Evolutionary conservation across 768 basidiomycete species (phyloP), one percentile per base, ranked within the genome.

Genomic region (Tephrocybe sp.): DNA sequence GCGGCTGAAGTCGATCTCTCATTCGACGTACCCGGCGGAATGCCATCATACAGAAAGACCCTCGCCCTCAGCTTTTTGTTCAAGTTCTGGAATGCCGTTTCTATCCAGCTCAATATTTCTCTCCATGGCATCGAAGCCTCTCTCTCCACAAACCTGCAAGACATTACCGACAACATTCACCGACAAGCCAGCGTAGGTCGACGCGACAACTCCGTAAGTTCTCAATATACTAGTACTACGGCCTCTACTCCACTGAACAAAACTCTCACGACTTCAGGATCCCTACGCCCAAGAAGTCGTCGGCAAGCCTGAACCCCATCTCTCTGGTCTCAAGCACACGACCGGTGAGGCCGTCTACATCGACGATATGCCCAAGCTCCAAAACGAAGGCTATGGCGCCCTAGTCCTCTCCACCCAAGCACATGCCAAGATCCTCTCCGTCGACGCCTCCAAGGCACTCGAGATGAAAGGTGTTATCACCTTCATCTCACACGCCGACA

Each of bases 281-380:
- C 55, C 55, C 8, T 52, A 56, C 24, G 55, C 55, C 9, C 51
- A 56, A 45, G 55, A 56, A 40, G 47, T 56, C 22, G 55, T 56
- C 1, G 55, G 55, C 39, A 56, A 56, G 38, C 13, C 47, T 6
- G 51, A 56, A 52, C 51, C 55, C 9, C 55, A 56, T 15, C 44
- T 56, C 24, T 56, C 51, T 4, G 55, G 55, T 7, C 55, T 56
- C 34, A 56, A 52, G 38, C 55, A 56, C 19, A 24, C 55, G 6
- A 56, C 51, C 4, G 55, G 55, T 0, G 55, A 56, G 42, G 55
- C 51, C 4, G 55, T 52, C 28, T 56, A 56, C 47, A 56, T 39
- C 4, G 55, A 56, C 22, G 55, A 56, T 18, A 52, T 56, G 47
- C 51, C 55, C 22, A 16, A 24, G 11, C 19, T 37, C 4, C 55